These are phyloP conservation scores for Cladosporium sp. DNA, from an alignment of 2,329 filamentous ascomycete genomes.

Conservation along the genomic window DNA sequence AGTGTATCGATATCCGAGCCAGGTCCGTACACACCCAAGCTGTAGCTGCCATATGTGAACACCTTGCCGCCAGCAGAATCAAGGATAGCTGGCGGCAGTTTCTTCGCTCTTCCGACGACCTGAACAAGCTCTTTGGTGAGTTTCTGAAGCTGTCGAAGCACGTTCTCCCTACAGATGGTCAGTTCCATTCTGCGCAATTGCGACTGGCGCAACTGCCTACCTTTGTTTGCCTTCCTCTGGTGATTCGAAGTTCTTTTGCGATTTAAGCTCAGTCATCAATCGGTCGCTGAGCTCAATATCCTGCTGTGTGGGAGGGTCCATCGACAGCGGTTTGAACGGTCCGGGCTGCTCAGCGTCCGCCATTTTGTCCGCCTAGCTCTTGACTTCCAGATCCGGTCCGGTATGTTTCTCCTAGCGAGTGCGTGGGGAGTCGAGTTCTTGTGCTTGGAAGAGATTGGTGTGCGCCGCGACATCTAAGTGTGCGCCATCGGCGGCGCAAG, in stretches of 20 bases:
- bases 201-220: constrained; percentile 40
- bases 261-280: constrained; percentile 78
- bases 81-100: constrained; percentile 69
- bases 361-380: constrained; percentile 12
- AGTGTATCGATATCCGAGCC: constrained; percentile 98
- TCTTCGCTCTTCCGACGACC: constrained; percentile 70
- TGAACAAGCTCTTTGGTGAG: constrained; percentile 86
- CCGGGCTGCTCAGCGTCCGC: constrained; percentile 47
- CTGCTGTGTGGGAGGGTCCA: constrained; percentile 66
- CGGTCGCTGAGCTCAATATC: constrained; percentile 75
- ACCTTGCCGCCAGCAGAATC: constrained; percentile 87
- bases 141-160: constrained; percentile 71
- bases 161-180: constrained; percentile 54
- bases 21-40: constrained; percentile 88
- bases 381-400: background rate
- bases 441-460: background rate
- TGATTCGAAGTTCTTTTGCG: constrained; percentile 88
- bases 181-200: background rate
- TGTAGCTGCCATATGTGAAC: constrained; percentile 94
- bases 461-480: background rate
- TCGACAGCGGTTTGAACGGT: constrained; percentile 80
- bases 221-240: constrained; percentile 78
- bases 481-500: constrained; percentile 3
- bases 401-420: background rate
- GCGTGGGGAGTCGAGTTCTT: background rate